These are phyloP conservation scores for Phytophthora ramorum DNA, from an alignment of 352 stramenopile species.

Conservation along the genomic window DNA sequence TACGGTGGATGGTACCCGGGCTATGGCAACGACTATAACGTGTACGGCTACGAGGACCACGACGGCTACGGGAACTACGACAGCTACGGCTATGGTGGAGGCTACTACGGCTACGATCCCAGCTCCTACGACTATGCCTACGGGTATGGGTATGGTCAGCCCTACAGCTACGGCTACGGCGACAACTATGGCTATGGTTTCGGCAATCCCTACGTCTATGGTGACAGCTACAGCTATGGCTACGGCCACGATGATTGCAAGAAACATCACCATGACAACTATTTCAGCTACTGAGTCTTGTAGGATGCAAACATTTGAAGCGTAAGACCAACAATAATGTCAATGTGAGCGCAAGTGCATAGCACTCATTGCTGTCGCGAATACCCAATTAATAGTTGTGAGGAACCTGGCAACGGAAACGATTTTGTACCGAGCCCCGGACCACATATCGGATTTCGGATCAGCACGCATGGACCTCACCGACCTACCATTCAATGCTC, in stretches of 20 bases:
- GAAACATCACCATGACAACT: background rate
- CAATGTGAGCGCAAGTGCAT: too few relatives aligned
- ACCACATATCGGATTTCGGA: background rate
- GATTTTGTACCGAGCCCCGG: background rate
- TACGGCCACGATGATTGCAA: background rate
- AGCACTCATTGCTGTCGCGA: too few relatives aligned
- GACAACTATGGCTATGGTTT: background rate
- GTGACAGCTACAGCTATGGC: background rate
- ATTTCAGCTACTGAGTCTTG: too few relatives aligned
- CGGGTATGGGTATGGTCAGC: background rate
- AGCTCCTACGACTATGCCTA: background rate
- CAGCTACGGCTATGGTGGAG: background rate
- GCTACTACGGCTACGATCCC: slow-evolving; percentile 2
- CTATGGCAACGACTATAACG: slow-evolving; percentile 4
- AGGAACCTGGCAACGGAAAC: too few relatives aligned
- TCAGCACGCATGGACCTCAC: background rate
- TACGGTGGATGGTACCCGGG: background rate
- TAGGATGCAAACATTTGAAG: too few relatives aligned
- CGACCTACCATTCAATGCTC: background rate
- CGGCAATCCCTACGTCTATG: too few relatives aligned
- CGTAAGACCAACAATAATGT: too few relatives aligned
- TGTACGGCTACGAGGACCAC: background rate
- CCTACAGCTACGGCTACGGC: background rate
- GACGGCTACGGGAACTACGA: background rate
- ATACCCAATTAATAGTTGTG: too few relatives aligned